phyloP scores from a whole-genome alignment of 257 asterid species.

The Henckelia pumila region DNA sequence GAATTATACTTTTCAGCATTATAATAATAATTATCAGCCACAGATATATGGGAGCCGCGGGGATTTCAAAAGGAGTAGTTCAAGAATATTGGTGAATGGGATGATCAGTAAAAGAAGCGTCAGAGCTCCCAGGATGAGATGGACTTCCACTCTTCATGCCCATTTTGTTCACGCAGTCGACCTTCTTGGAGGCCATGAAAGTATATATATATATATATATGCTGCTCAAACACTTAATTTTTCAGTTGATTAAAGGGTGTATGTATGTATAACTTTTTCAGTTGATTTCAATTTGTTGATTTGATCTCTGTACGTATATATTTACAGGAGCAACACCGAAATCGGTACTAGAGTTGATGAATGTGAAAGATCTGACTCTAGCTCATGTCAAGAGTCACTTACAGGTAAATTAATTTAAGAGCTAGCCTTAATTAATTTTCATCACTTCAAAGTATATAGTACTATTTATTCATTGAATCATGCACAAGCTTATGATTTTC shows the following conservation, averaged over 20 bases:
- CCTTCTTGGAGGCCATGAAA: slow-evolving; percentile 88
- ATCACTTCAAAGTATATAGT: slow-evolving; percentile 14
- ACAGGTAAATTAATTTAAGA: too few relatives aligned
- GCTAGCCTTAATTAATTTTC: too few relatives aligned
- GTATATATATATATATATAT: too few relatives aligned
- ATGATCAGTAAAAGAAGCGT: slow-evolving; percentile 37
- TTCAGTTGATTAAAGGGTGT: background rate
- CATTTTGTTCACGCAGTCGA: slow-evolving; percentile 88
- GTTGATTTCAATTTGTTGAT: background rate
- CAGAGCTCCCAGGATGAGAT: slow-evolving; percentile 87
- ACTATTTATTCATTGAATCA: too few relatives aligned
- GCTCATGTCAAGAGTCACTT: slow-evolving; percentile 94
- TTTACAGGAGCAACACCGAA: slow-evolving; percentile 85
- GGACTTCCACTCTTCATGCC: slow-evolving; percentile 89
- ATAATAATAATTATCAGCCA: slow-evolving; percentile 42
- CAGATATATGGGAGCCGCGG: slow-evolving; percentile 43
- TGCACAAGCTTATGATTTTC: too few relatives aligned
- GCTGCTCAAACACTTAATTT: too few relatives aligned
- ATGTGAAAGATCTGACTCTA: slow-evolving; percentile 90
- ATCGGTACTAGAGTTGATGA: slow-evolving; percentile 85
- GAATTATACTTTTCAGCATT: slow-evolving; percentile 33
- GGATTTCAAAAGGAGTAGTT: slow-evolving; percentile 44
- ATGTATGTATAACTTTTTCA: background rate
- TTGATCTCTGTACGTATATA: slow-evolving; percentile 2
- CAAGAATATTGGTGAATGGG: slow-evolving; percentile 40